Evolutionary conservation across 768 basidiomycete species (phyloP), one percentile per base, ranked within the genome.

Genomic region (Lactarius sp.): DNA sequence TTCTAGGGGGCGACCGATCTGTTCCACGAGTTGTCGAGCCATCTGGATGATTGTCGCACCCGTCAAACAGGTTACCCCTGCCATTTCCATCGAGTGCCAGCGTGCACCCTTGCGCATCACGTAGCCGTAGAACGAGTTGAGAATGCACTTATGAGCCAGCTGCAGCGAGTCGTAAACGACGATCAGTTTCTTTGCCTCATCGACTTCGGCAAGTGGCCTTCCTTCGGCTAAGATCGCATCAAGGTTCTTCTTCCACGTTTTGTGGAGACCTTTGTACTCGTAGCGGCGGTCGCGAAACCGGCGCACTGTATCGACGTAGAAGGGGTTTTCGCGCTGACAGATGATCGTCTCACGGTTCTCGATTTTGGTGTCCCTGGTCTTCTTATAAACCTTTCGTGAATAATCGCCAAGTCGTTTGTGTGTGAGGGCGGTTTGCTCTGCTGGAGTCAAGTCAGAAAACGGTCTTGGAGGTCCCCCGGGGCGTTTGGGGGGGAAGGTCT

Each of bases 81-180:
- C 97, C 97, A 99, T 99, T 78, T 99, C 97, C 97, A 99, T 98
- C 34, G 96, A 98, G 74, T 98, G 95, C 97, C 97, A 99, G 36
- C 97, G 81, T 18, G 97, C 97, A 57, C 97, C 97, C 73, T 99
- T 98, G 46, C 97, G 86, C 97, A 98, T 98, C 73, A 99, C 96
- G 70, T 99, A 99, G 41, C 97, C 97, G 72, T 99, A 99, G 81
- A 99, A 99, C 3, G 97, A 98, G 79, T 99, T 99, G 68, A 99
- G 84, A 72, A 99, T 99, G 72, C 95, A 98, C 78, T 99, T 99
- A 83, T 99, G 97, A 4, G 97, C 97, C 33, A 99, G 87, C 74
- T 99, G 97, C 39, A 99, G 83, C 4, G 97, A 98, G 74, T 98
- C 97, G 77, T 98, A 99, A 10, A 99, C 75, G 27, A 99, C 96